Conservation (phyloP, 2,329 filamentous ascomycete species). For the Lachnellula willkommii region DNA sequence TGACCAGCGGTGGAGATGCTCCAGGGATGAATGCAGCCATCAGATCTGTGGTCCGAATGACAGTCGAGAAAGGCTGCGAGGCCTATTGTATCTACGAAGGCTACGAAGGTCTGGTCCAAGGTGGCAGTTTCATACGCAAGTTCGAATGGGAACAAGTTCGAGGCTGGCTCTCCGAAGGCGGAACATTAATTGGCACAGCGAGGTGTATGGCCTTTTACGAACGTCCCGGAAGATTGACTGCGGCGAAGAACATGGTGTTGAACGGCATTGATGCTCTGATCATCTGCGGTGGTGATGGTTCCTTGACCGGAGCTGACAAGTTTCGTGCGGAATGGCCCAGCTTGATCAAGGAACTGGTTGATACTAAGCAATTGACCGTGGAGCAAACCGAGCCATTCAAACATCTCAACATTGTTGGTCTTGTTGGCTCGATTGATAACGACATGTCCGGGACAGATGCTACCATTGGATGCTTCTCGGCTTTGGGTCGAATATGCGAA, state of each 20-base stretch:
- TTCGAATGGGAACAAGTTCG: conserved; percentile 92
- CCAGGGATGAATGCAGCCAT: conserved; percentile 72
- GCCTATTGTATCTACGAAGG: conserved; percentile 84
- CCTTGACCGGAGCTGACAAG: conserved; percentile 88
- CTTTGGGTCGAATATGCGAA: conserved; percentile 86
- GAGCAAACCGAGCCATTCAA: conserved; percentile 71
- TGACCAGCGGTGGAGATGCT: conserved; percentile 70
- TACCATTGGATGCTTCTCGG: conserved; percentile 95
- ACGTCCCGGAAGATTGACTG: conserved; percentile 72
- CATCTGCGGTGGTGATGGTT: conserved; percentile 95
- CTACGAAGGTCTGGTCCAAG: conserved; percentile 89
- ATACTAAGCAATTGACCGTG: conserved; percentile 62
- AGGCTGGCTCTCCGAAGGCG: conserved; percentile 88
- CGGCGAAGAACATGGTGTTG: conserved; percentile 90
- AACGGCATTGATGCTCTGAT: conserved; percentile 93
- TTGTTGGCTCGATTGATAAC: conserved; percentile 97
- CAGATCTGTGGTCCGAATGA: conserved; percentile 77
- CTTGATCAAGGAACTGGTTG: conserved; percentile 77
- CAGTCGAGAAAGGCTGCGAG: conserved; percentile 77
- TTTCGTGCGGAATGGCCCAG: conserved; percentile 91
- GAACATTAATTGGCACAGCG: conserved; percentile 92
- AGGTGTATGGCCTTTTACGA: conserved; percentile 90
- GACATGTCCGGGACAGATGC: conserved; percentile 96
- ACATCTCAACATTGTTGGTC: conserved; percentile 90
- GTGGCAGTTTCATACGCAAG: conserved; percentile 79